Evolutionary conservation across 768 basidiomycete genomes (phyloP).

Genomic region (Podaxis sp.): DNA sequence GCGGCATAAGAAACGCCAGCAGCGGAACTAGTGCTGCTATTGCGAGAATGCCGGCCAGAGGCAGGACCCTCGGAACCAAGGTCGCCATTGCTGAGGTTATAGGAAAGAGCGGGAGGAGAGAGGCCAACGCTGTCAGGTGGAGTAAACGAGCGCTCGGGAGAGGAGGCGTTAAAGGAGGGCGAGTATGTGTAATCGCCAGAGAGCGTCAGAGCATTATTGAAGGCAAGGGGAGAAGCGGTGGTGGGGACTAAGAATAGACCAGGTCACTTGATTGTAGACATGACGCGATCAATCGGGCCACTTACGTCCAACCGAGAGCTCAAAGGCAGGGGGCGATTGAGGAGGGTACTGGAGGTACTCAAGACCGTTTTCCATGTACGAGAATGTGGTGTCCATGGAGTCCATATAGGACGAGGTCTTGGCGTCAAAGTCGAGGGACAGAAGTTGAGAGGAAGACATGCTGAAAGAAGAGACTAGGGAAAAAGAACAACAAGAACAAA

Average conservation of each 20-base stretch:
- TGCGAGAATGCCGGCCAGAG: slow-evolving; percentile 67
- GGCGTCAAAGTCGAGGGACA: slow-evolving; percentile 49
- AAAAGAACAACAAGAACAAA: slow-evolving; percentile 26
- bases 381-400: slow-evolving; percentile 41
- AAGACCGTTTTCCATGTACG: slow-evolving; percentile 50
- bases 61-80: slow-evolving; percentile 69
- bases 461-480: slow-evolving; percentile 25
- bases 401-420: slow-evolving; percentile 49
- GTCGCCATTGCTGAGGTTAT: slow-evolving; percentile 69
- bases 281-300: slow-evolving; percentile 19
- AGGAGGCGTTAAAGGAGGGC: slow-evolving; percentile 46
- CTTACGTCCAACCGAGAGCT: slow-evolving; percentile 65
- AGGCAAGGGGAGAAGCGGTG: slow-evolving; percentile 60
- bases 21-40: slow-evolving; percentile 58
- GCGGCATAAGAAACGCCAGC: slow-evolving; percentile 50
- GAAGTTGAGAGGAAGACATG: slow-evolving; percentile 31
- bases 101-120: slow-evolving; percentile 67
- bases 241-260: slow-evolving; percentile 44
- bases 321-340: slow-evolving; percentile 51
- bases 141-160: slow-evolving; percentile 66
- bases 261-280: slow-evolving; percentile 15
- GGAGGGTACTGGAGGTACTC: slow-evolving; percentile 74
- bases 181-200: slow-evolving; percentile 56
- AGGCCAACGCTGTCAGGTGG: slow-evolving; percentile 61
- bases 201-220: slow-evolving; percentile 55